Evolutionary conservation across 805 yeast genomes (phyloP).

Genomic region (Suhomyces emberorum): DNA sequence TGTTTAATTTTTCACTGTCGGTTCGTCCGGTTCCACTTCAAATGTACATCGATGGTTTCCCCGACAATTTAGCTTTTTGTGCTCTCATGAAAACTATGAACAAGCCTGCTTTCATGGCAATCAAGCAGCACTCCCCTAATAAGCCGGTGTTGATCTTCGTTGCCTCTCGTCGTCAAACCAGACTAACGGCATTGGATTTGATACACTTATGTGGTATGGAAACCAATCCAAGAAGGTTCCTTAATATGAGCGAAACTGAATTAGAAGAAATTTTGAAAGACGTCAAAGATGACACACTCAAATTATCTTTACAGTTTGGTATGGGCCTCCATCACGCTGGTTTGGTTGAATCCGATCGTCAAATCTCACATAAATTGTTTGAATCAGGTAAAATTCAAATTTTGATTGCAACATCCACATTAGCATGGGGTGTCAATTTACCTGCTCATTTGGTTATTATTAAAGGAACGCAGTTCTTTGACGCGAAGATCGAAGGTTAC

Average conservation of each 20-base stretch:
- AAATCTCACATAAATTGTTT: slow-evolving; percentile 65
- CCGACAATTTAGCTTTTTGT: slow-evolving; percentile 75
- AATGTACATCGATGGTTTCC: slow-evolving; percentile 85
- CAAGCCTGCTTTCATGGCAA: slow-evolving; percentile 89
- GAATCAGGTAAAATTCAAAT: slow-evolving; percentile 70
- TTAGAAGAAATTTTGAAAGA: slow-evolving; percentile 44
- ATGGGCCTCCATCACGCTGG: slow-evolving; percentile 85
- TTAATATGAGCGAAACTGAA: slow-evolving; percentile 64
- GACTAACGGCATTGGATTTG: slow-evolving; percentile 74
- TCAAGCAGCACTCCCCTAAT: slow-evolving; percentile 82
- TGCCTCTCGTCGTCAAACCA: slow-evolving; percentile 78
- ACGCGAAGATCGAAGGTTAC: slow-evolving; percentile 63
- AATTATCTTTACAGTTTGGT: slow-evolving; percentile 71
- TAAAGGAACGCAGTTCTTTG: slow-evolving; percentile 71
- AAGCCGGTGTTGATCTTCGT: slow-evolving; percentile 85
- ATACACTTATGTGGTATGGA: slow-evolving; percentile 79
- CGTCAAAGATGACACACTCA: slow-evolving; percentile 82
- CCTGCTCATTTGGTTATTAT: slow-evolving; percentile 79
- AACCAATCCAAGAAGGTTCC: slow-evolving; percentile 68
- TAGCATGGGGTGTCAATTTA: slow-evolving; percentile 84
- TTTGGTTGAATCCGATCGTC: slow-evolving; percentile 67
- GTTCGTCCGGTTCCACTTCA: slow-evolving; percentile 84
- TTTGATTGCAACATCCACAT: slow-evolving; percentile 74
- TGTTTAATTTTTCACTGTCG: slow-evolving; percentile 76
- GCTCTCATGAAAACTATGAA: slow-evolving; percentile 86